A percentile compares a stretch with the other conserved stretches of the same genome.
These are phyloP conservation scores for Lichtheimia ramosa DNA, from an alignment of 371 early-diverging fungal genomes.

Conservation along the genomic window DNA sequence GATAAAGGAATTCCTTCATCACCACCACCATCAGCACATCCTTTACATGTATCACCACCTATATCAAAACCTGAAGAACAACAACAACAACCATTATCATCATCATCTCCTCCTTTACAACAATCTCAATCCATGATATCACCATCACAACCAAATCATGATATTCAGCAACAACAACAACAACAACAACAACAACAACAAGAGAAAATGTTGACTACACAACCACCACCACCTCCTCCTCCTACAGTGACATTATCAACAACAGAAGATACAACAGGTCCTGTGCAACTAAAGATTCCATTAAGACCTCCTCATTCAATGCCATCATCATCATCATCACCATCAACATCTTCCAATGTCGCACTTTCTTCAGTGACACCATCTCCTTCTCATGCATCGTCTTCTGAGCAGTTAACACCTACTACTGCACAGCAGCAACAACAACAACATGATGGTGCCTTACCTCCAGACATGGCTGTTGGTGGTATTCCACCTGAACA, in stretches of 20 bases:
- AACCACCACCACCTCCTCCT: background rate
- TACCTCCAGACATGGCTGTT: background rate
- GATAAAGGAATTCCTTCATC: slow-evolving; percentile 1
- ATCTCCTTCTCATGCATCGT: background rate
- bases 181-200: no score
- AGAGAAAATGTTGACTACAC: no score
- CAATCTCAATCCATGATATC: background rate
- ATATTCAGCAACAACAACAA: background rate
- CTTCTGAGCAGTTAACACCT: background rate
- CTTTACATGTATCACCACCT: slow-evolving; percentile 9
- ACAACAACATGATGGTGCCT: background rate
- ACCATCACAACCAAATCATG: background rate
- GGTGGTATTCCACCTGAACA: background rate
- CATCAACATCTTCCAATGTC: slow-evolving; percentile 4
- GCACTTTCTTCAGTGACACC: slow-evolving; percentile 1
- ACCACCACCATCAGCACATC: slow-evolving; percentile 5
- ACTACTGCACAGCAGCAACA: background rate
- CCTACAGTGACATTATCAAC: background rate
- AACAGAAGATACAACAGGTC: no score
- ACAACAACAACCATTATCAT: no score
- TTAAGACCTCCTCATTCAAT: slow-evolving; percentile 3
- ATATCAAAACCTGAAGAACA: background rate
- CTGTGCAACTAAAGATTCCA: no score
- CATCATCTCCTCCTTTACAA: no score
- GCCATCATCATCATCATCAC: slow-evolving; percentile 11